Conservation (phyloP, 2,329 filamentous ascomycete species). For the Penicillium rolfsii region DNA sequence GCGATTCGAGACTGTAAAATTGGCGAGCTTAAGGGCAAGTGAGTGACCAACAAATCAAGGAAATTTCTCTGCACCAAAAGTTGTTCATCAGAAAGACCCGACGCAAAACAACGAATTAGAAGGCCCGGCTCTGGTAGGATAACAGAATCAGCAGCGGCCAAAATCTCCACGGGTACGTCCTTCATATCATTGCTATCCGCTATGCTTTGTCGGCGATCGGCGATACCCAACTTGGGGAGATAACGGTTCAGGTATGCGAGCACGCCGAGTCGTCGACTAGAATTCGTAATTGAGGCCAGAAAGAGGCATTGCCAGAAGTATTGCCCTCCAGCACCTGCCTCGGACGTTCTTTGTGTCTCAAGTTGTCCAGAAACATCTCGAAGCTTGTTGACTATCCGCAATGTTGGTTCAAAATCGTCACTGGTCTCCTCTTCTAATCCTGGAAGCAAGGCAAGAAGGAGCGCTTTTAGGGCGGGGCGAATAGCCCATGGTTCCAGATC, state of each 20-base stretch:
- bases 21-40: conserved; percentile 80
- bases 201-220: conserved; percentile 37
- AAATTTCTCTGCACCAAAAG: conserved; percentile 92
- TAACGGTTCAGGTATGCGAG: conserved; percentile 81
- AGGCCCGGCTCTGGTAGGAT: conserved; percentile 83
- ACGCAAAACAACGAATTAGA: conserved; percentile 86
- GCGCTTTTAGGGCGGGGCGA: conserved; percentile 84
- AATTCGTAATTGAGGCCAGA: conserved; percentile 85
- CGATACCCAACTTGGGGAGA: conserved; percentile 69
- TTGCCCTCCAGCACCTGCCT: conserved; percentile 67
- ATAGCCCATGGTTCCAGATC: conserved; percentile 70
- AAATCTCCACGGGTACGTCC: conserved; percentile 33
- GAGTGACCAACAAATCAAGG: conserved; percentile 86
- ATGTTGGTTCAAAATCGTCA: conserved; percentile 90
- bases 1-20: conserved; percentile 78
- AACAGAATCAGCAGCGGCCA: conserved; percentile 51
- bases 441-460: conserved; percentile 85
- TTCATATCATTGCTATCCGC: conserved; percentile 34
- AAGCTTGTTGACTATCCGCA: conserved; percentile 77
- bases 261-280: conserved; percentile 80
- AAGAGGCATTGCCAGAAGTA: conserved; percentile 99
- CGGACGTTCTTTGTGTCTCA: conserved; percentile 57
- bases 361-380: conserved; percentile 62
- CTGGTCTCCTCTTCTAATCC: conserved; percentile 95
- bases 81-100: conserved; percentile 84